phyloP scores from a whole-genome alignment of 1,284 basidiomycete species.

The Mycena citricolor region DNA sequence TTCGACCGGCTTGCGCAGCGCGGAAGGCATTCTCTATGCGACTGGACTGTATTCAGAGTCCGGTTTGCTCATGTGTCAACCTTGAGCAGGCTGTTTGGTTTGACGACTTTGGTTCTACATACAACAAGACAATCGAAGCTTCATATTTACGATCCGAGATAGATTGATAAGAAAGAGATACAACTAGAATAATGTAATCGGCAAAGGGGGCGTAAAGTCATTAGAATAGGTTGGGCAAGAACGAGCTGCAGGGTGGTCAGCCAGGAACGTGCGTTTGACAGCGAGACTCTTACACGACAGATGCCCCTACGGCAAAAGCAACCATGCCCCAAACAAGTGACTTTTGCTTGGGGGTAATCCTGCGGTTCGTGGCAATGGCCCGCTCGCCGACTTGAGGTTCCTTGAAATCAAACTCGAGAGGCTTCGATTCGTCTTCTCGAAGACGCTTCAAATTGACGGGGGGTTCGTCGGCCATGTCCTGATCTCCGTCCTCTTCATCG shows the following conservation, averaged over 20 bases:
- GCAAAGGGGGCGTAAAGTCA: conserved; percentile 16
- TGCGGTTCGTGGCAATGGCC: conserved; percentile 61
- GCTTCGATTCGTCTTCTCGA: conserved; percentile 54
- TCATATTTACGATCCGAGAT: conserved; percentile 12
- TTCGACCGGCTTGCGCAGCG: conserved; percentile 50
- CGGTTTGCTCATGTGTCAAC: conserved; percentile 52
- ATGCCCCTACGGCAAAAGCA: conserved; percentile 70
- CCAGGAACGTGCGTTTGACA: conserved; percentile 9
- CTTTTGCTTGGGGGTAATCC: conserved; percentile 62
- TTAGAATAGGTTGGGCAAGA: conserved; percentile 51
- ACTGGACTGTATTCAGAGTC: conserved; percentile 55
- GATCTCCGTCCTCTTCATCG: conserved; percentile 32
- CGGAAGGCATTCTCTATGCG: conserved; percentile 48
- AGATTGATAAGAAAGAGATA: conserved; percentile 21
- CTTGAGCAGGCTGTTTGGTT: conserved; percentile 14
- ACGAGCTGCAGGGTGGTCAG: conserved; percentile 37
- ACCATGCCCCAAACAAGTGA: conserved; percentile 74
- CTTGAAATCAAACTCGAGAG: conserved; percentile 60
- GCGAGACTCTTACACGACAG: conserved; percentile 59
- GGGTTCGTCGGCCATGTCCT: conserved; percentile 27
- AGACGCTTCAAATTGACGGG: conserved; percentile 44
- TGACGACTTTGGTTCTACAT: conserved; percentile 18
- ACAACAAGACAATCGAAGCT: conserved; percentile 15
- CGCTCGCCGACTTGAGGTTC: conserved; percentile 60
- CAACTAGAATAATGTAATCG: conserved; percentile 23